Percentiles rank a stretch among this genome's conserved stretches.
phyloP scores from a whole-genome alignment of 1,284 basidiomycete species.

The Puccinia novopanici region DNA sequence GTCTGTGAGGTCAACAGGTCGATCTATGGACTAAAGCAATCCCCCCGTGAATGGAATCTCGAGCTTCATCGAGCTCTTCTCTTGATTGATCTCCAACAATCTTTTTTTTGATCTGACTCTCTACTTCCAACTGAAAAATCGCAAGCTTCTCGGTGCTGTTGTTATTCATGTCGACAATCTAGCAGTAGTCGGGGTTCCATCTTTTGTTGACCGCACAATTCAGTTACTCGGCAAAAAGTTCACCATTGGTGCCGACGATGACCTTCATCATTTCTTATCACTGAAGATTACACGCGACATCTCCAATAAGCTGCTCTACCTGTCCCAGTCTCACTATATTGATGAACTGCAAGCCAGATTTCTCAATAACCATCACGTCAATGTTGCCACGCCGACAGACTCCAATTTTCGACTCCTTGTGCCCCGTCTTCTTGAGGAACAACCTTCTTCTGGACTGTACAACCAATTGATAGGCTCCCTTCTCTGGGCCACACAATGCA shows the following conservation, averaged over 20 bases:
- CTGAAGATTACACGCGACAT: conserved; percentile 1
- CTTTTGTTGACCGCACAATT: background rate
- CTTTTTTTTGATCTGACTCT: conserved; percentile 32
- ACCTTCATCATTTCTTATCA: conserved; percentile 23
- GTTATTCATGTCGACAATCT: conserved; percentile 6
- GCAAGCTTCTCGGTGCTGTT: background rate
- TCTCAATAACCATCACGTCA: background rate
- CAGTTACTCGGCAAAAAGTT: background rate
- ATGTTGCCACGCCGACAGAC: background rate
- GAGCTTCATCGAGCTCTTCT: conserved; percentile 18
- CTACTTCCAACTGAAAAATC: background rate
- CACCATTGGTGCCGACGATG: background rate
- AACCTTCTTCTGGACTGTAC: background rate
- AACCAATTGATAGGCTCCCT: background rate
- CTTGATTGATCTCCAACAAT: background rate
- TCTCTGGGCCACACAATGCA: conserved; percentile 15
- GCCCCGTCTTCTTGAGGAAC: background rate
- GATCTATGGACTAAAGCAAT: conserved; percentile 48
- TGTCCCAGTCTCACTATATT: conserved; percentile 21
- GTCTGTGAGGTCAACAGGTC: conserved; percentile 27
- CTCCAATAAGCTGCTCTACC: background rate
- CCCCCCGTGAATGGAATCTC: conserved; percentile 27
- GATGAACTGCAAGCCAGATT: background rate
- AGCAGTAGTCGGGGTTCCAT: background rate
- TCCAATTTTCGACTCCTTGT: background rate